Percentiles rank a stretch among this genome's conserved stretches.
Conservation (phyloP, 164 flowering plant genomes). For the Vitis rotundifolia region DNA sequence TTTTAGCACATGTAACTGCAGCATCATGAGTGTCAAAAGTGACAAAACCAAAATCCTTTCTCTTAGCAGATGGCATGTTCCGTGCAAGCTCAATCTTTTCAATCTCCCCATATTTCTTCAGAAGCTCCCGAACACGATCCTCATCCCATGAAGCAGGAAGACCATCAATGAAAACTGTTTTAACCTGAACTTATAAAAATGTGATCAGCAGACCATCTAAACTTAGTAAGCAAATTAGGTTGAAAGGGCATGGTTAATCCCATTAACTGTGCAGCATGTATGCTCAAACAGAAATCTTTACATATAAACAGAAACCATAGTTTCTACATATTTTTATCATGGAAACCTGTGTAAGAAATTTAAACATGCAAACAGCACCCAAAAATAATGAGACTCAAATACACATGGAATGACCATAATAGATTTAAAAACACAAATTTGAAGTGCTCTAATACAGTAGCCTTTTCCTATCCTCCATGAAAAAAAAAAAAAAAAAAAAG, state of each 20-base stretch:
- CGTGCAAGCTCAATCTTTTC: slow-evolving; percentile 96
- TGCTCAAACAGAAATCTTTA: neutral
- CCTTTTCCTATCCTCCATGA: too few relatives aligned
- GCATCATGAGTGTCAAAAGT: slow-evolving; percentile 89
- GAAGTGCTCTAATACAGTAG: too few relatives aligned
- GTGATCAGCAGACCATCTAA: slow-evolving; percentile 1
- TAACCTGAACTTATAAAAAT: slow-evolving; percentile 54
- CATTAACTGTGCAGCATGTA: neutral
- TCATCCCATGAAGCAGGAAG: slow-evolving; percentile 96
- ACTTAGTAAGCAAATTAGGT: neutral
- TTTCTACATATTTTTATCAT: too few relatives aligned
- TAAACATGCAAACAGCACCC: neutral
- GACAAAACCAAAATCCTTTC: slow-evolving; percentile 96
- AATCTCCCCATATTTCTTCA: slow-evolving; percentile 75
- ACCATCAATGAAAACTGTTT: slow-evolving; percentile 89
- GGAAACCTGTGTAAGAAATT: neutral
- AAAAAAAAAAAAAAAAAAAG: neutral
- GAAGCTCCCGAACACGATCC: slow-evolving; percentile 67
- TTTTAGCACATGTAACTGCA: slow-evolving; percentile 90
- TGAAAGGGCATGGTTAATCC: neutral
- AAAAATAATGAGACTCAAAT: too few relatives aligned
- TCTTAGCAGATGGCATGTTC: slow-evolving; percentile 93
- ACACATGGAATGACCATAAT: too few relatives aligned
- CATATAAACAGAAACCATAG: too few relatives aligned
- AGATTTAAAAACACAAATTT: too few relatives aligned